Conservation (phyloP, 1,284 basidiomycete species). For the Leccinum subfulvum region DNA sequence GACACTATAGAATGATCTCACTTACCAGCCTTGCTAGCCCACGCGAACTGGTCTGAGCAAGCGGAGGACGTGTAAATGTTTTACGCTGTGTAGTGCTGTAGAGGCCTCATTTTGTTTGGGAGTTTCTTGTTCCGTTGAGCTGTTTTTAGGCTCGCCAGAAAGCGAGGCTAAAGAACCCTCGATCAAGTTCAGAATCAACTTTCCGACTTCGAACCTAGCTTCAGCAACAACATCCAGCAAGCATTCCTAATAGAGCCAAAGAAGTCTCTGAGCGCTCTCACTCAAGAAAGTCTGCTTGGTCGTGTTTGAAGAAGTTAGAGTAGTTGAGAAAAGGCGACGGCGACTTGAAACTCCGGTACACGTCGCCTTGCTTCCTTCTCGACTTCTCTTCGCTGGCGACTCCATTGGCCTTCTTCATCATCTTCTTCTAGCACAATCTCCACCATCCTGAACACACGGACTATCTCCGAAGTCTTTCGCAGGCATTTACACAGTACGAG, state of each 20-base stretch:
- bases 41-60: slow-evolving; percentile 75
- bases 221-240: slow-evolving; percentile 76
- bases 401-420: slow-evolving; percentile 69
- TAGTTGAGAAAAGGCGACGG: slow-evolving; percentile 73
- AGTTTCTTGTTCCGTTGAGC: slow-evolving; percentile 4
- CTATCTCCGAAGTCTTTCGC: slow-evolving; percentile 63
- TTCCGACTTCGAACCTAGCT: slow-evolving; percentile 83
- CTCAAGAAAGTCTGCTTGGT: slow-evolving; percentile 57
- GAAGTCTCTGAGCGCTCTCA: slow-evolving; percentile 75
- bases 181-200: slow-evolving; percentile 59
- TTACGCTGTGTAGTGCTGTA: slow-evolving; percentile 53
- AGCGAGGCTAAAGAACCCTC: slow-evolving; percentile 28
- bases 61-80: slow-evolving; percentile 77
- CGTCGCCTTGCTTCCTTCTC: slow-evolving; percentile 74
- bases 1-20: slow-evolving; percentile 10
- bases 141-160: slow-evolving; percentile 13
- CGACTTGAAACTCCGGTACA: slow-evolving; percentile 81
- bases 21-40: slow-evolving; percentile 72
- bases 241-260: slow-evolving; percentile 82
- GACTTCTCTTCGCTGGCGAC: slow-evolving; percentile 57
- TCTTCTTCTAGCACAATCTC: slow-evolving; percentile 62
- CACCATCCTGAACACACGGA: slow-evolving; percentile 49
- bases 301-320: slow-evolving; percentile 14
- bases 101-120: slow-evolving; percentile 17
- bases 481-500: slow-evolving; percentile 72